Conservation (phyloP, 805 yeast genomes). For the Metschnikowia baotianmanensis region DNA sequence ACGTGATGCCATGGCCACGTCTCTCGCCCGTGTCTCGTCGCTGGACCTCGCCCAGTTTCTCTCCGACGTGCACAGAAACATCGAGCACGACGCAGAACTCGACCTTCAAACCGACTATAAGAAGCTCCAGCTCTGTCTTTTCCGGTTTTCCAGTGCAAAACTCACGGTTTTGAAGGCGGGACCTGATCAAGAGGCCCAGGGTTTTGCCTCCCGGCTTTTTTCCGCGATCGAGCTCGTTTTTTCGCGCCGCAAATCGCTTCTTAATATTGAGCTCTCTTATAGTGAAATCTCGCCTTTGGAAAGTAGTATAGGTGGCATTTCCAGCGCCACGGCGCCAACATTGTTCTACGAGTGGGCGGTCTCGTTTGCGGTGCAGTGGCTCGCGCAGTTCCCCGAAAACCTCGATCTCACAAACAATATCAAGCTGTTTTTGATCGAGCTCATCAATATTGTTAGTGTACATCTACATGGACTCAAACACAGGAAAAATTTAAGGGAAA, state of each 20-base stretch:
- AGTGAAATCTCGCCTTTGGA: no score
- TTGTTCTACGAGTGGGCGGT: constrained; percentile 33
- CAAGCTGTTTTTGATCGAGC: constrained; percentile 33
- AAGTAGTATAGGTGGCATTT: no score
- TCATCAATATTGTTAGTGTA: constrained; percentile 31
- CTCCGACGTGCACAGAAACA: constrained; percentile 32
- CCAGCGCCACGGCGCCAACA: constrained; percentile 3
- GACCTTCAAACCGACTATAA: constrained; percentile 32
- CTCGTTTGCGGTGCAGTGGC: constrained; percentile 26
- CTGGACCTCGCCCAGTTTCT: constrained; percentile 33
- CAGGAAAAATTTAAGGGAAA: constrained; percentile 21
- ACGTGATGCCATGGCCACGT: constrained; percentile 11
- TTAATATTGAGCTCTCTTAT: constrained; percentile 24
- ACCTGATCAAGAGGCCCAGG: constrained; percentile 5
- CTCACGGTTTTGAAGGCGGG: constrained; percentile 11
- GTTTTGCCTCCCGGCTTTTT: constrained; percentile 24
- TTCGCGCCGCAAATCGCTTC: constrained; percentile 27
- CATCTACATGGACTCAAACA: constrained; percentile 29
- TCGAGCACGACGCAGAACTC: constrained; percentile 25
- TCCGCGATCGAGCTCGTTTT: constrained; percentile 35
- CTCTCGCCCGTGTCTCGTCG: constrained; percentile 22
- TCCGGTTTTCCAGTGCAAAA: constrained; percentile 30
- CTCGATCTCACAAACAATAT: constrained; percentile 20
- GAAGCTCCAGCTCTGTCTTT: constrained; percentile 31
- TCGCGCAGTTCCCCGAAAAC: constrained; percentile 18